A percentile compares a stretch with the other conserved stretches of the same genome.
These are phyloP conservation scores for Colletotrichum acutatum DNA, from an alignment of 2,329 filamentous ascomycete species.

Conservation along the genomic window DNA sequence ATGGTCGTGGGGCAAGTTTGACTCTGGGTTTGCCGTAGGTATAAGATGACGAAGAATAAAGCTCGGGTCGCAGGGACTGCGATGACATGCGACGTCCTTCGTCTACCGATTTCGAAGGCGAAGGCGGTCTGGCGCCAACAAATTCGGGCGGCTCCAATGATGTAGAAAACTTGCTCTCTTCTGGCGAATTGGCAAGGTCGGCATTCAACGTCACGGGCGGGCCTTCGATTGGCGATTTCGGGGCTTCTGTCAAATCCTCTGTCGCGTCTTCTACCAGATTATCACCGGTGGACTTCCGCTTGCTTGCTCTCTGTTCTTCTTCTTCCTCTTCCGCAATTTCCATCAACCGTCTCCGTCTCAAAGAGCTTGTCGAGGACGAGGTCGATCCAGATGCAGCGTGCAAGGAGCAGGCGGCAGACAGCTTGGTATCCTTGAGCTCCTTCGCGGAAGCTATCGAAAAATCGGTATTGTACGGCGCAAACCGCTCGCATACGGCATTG, in stretches of 20 bases:
- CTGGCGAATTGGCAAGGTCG: constrained; percentile 61
- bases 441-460: constrained; percentile 80
- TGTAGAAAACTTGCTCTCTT: constrained; percentile 61
- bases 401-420: constrained; percentile 88
- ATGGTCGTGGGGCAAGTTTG: constrained; percentile 88
- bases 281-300: constrained; percentile 67
- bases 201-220: constrained; percentile 62
- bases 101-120: constrained; percentile 57
- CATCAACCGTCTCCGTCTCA: constrained; percentile 80
- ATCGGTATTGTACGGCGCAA: constrained; percentile 87
- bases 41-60: constrained; percentile 61
- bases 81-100: constrained; percentile 59
- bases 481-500: constrained; percentile 74
- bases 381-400: constrained; percentile 89
- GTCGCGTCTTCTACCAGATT: constrained; percentile 40
- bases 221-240: constrained; percentile 43
- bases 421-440: constrained; percentile 86
- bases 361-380: constrained; percentile 84
- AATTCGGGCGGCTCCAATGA: constrained; percentile 64
- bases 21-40: constrained; percentile 78
- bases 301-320: constrained; percentile 72
- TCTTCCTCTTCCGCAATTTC: constrained; percentile 96
- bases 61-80: constrained; percentile 63
- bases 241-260: constrained; percentile 40
- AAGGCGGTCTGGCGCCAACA: constrained; percentile 58